Percentiles rank a stretch among this genome's conserved stretches.
These are phyloP conservation scores for Geotrichum citri-aurantii DNA, from an alignment of 1,139 yeast species.

Conservation along the genomic window DNA sequence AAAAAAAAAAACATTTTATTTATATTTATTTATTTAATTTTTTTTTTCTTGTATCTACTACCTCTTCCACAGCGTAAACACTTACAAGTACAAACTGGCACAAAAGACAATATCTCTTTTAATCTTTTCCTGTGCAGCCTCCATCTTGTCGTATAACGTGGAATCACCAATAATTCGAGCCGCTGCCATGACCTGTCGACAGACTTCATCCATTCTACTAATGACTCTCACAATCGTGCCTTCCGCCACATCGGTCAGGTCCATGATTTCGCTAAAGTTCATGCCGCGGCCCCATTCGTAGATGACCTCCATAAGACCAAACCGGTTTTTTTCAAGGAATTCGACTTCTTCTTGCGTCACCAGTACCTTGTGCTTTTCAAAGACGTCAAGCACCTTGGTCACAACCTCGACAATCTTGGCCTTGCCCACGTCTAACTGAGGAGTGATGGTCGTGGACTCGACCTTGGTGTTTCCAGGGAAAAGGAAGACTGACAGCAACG, in stretches of 20 bases:
- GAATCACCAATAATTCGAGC: constrained; percentile 94
- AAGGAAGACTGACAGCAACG: constrained; percentile 83
- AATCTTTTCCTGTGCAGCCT: constrained; percentile 86
- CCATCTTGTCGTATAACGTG: constrained; percentile 78
- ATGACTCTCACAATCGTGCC: constrained; percentile 98
- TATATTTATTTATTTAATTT: not conserved
- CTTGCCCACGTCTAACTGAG: constrained; percentile 77
- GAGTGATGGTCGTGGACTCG: constrained; percentile 61
- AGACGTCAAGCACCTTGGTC: constrained; percentile 54
- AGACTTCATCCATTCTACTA: constrained; percentile 87
- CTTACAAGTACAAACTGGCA: constrained; percentile 76
- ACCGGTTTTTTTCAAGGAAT: constrained; percentile 74
- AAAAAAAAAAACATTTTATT: not conserved
- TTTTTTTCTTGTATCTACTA: not conserved
- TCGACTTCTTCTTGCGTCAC: constrained; percentile 82
- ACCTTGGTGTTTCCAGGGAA: constrained; percentile 74
- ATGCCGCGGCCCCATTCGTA: constrained; percentile 98
- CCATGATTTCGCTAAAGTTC: constrained; percentile 86
- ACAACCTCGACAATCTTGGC: constrained; percentile 65
- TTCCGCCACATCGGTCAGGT: constrained; percentile 82
- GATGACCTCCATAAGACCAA: constrained; percentile 86
- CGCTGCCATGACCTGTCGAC: constrained; percentile 91
- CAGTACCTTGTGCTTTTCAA: constrained; percentile 61
- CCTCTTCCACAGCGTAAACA: not conserved
- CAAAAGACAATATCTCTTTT: constrained; percentile 97